Base-by-base conservation (phyloP, 2,329 filamentous ascomycete species). In the Trematosphaeria pertusa region DNA sequence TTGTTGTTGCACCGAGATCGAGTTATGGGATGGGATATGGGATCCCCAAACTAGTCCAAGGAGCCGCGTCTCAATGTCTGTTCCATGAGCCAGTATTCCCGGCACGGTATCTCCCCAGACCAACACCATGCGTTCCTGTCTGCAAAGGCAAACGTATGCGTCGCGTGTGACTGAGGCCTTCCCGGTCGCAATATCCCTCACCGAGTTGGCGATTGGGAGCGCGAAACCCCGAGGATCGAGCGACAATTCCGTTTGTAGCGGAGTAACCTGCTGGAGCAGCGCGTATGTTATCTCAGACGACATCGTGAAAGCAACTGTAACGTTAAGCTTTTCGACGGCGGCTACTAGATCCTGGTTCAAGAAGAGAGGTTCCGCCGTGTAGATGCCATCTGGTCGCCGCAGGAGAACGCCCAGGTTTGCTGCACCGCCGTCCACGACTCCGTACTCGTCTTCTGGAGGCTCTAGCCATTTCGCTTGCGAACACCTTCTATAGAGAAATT, bases 31-130 rank as follows among this genome's bases (percentile, higher is more conserved):
- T 7, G 61, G 55, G 18, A 62, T 57, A 11, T 58, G 54, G 12
- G 58, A 56, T 5, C 56, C 61, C 61, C 58, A 62, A n/a, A 64
- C 56, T 11, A 62, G 41, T 6, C 56, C 54, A 28, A 62, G 49
- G 26, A 92, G 77, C 69, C 91, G 86, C 2, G 81, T 81, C 71
- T 92, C 87, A 50, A 92, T 90, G 18, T 80, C 78, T 64, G 86
- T 85, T 36, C 87, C 88, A 45, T 88, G 79, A 46, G 81, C 74
- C 7, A 91, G 78, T 7, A 92, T 76, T 60, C 90, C 86, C 40
- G 86, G 75, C 1, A 88, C 82, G 43, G 91, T 87, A 58, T 92
- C 88, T 51, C 91, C 88, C 88, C 88, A 92, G 1, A 91, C 87
- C 2, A 92, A 77, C 1, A 92, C 75, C 10, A 91, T 75, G 3